phyloP scores from a whole-genome alignment of 441 rosid species.

The Brassica balearica region DNA sequence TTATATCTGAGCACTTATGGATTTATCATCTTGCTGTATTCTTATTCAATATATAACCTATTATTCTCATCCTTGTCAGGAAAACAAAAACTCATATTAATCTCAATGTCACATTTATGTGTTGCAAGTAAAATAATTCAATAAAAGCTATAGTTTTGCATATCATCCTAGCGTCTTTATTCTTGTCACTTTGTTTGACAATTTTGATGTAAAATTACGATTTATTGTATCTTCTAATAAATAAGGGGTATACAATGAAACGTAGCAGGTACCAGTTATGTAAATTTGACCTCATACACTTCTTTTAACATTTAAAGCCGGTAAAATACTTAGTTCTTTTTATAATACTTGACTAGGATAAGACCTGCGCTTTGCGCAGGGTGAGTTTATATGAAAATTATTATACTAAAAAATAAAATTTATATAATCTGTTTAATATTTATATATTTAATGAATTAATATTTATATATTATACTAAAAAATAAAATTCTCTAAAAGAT shows the following conservation, averaged over 20 bases:
- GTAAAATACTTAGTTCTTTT: too few relatives aligned
- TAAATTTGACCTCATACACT: too few relatives aligned
- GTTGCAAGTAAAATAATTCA: not conserved
- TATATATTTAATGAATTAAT: too few relatives aligned
- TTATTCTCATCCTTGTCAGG: constrained; percentile 10
- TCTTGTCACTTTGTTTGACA: not conserved
- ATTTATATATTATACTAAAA: too few relatives aligned
- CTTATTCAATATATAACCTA: constrained; percentile 19
- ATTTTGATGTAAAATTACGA: not conserved
- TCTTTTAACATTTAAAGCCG: too few relatives aligned
- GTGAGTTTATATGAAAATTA: too few relatives aligned
- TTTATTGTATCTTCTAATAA: not conserved
- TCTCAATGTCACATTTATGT: not conserved
- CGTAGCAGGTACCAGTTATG: too few relatives aligned
- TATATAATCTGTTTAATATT: too few relatives aligned
- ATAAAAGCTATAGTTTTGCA: not conserved
- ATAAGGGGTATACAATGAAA: not conserved
- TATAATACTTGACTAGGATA: too few relatives aligned
- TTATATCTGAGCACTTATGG: constrained; percentile 14
- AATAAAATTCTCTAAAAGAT: too few relatives aligned
- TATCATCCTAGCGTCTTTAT: not conserved
- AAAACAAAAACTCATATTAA: not conserved
- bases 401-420: too few relatives aligned
- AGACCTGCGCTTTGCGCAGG: too few relatives aligned
- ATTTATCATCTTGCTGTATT: constrained; percentile 9